Evolutionary conservation across 768 basidiomycete genomes (phyloP).

Genomic region (Mycena indigotica): DNA sequence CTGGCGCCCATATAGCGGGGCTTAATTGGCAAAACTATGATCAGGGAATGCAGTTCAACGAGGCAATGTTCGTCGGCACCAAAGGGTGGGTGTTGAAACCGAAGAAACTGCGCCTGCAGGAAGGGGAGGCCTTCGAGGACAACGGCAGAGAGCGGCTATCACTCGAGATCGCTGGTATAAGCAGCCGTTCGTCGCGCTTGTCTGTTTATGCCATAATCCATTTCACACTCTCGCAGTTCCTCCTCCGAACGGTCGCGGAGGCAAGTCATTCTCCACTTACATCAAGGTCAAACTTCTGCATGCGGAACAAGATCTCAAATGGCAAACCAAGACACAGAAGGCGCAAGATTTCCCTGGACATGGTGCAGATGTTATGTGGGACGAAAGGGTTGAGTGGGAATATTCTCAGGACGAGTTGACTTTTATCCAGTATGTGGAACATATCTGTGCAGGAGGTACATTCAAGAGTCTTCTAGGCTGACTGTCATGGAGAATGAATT

Average conservation of each 20-base stretch:
- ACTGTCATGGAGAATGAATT: constrained; percentile 43
- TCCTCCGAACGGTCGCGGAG: constrained; percentile 40
- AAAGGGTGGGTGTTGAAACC: constrained; percentile 60
- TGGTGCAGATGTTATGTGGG: constrained; percentile 46
- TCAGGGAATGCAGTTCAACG: constrained; percentile 59
- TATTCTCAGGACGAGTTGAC: constrained; percentile 53
- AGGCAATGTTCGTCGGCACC: constrained; percentile 61
- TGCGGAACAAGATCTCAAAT: constrained; percentile 38
- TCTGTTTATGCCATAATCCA: not conserved
- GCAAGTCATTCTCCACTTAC: constrained; percentile 46
- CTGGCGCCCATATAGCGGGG: constrained; percentile 58
- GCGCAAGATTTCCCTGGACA: constrained; percentile 31
- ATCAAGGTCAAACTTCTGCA: constrained; percentile 50
- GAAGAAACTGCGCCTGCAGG: constrained; percentile 24
- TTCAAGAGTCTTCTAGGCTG: constrained; percentile 28
- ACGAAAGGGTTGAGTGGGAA: constrained; percentile 50
- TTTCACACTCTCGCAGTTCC: constrained; percentile 40
- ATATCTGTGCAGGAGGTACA: no score
- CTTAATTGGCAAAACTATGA: constrained; percentile 70
- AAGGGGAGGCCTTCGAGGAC: constrained; percentile 4
- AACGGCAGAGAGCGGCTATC: constrained; percentile 26
- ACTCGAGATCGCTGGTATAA: constrained; percentile 46
- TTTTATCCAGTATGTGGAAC: constrained; percentile 51
- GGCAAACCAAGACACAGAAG: constrained; percentile 46
- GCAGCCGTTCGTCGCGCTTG: constrained; percentile 38